Evolutionary conservation across 164 flowering plant species (phyloP), one percentile per base, ranked within the genome.

Genomic region (Malania oleifera): DNA sequence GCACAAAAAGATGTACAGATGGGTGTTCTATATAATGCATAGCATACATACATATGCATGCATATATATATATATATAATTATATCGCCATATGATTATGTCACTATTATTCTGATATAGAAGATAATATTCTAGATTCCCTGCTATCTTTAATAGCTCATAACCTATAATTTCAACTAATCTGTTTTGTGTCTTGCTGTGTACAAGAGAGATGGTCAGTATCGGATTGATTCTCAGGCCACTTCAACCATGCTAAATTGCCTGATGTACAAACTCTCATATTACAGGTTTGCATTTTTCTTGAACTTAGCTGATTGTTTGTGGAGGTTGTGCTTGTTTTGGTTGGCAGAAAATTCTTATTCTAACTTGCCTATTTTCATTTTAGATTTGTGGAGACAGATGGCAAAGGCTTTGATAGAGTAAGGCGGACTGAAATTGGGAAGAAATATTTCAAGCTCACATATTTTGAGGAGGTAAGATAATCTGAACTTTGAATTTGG

Each of bases 181-280:
- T 13, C 20, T 52, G 18, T 43, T 17, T 44, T 22, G 59, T 53
- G 2, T 41, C 15, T 38, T 45, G 45, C 28, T 73, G 51, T 57
- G 22, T 56, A 25, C 52, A 52, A 93, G 99, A 83, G 97, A 70
- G 96, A 95, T 67, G 99, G 97, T 52, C 91, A 85, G 60, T 95
- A 95, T 62, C 83, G 99, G 58, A 86, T 95, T 54, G 99, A 95
- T 75, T 76, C 91, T 59, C 73, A 88, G 73, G 99, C 99, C 39
- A 95, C 99, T 40, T 91, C 89, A 49, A 91, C 99, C 51, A 95
- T 95, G 97, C 77, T 95, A 27, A 95, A 89, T 57, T 70, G 82
- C 65, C 96, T 95, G 61, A 89, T 95, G 99, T 91, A 95, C 79
- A 95, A 87, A 60, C 89, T 95, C n/a, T 87, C 93, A 7, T 95